These are phyloP conservation scores for Delonix regia DNA, from an alignment of 306 rosid genomes.

Conservation along the genomic window DNA sequence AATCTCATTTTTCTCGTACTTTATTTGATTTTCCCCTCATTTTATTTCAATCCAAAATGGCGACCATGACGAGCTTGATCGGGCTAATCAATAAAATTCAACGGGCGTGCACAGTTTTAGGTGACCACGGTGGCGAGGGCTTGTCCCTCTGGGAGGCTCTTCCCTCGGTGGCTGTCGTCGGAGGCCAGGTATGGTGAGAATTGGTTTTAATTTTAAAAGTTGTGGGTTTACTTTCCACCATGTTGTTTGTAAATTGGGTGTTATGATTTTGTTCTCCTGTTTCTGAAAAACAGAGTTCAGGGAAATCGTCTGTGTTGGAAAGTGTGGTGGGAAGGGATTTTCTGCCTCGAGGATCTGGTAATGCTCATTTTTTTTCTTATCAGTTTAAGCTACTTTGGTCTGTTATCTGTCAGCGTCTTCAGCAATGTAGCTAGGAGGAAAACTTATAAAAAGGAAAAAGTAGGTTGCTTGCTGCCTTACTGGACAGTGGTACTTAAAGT, in stretches of 20 bases:
- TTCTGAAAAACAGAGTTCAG: slow-evolving; percentile 71
- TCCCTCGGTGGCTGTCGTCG: slow-evolving; percentile 98
- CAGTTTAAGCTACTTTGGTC: background rate
- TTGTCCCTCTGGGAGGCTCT: slow-evolving; percentile 99
- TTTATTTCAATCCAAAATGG: slow-evolving; percentile 59
- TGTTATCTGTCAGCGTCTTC: slow-evolving; percentile 1
- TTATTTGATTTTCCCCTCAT: slow-evolving; percentile 11
- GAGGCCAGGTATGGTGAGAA: slow-evolving; percentile 75
- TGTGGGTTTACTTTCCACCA: background rate
- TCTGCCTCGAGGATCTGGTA: slow-evolving; percentile 99
- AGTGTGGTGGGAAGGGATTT: slow-evolving; percentile 99
- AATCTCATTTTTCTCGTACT: background rate
- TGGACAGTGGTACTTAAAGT: background rate
- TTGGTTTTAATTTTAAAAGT: background rate
- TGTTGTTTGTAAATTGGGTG: background rate
- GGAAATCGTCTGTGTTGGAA: slow-evolving; percentile 94
- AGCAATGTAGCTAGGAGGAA: slow-evolving; percentile 9
- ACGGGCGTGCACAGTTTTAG: slow-evolving; percentile 93
- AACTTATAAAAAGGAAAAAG: background rate
- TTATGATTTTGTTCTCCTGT: background rate
- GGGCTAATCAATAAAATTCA: slow-evolving; percentile 96
- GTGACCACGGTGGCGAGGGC: slow-evolving; percentile 98
- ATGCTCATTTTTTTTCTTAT: background rate
- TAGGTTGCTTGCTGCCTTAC: slow-evolving; percentile 1
- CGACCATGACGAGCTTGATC: slow-evolving; percentile 99